These are phyloP conservation scores for Asclepias syriaca DNA, from an alignment of 257 asterid species.

Conservation along the genomic window DNA sequence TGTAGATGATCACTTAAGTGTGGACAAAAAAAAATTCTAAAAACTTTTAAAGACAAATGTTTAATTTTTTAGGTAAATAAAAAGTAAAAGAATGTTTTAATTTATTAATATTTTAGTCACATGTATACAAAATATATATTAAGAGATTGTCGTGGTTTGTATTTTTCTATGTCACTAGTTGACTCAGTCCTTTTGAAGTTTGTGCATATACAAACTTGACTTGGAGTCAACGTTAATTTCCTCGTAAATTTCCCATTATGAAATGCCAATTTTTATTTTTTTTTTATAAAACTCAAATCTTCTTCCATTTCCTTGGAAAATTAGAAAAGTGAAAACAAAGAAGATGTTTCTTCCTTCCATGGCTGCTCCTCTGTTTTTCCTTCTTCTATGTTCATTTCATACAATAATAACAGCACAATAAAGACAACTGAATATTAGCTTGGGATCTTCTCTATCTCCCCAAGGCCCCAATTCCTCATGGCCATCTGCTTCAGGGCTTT, in stretches of 20 bases:
- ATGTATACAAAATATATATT: no score
- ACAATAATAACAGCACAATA: conserved; percentile 27
- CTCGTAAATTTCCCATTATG: no score
- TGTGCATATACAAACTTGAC: not conserved
- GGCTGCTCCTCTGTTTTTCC: not conserved
- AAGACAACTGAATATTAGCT: conserved; percentile 24
- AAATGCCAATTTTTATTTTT: not conserved
- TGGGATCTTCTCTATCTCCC: conserved; percentile 43
- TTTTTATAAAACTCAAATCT: not conserved
- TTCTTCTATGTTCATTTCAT: conserved; percentile 9
- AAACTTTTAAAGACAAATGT: no score
- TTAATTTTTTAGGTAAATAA: no score
- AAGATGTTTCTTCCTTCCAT: not conserved
- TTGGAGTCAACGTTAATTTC: not conserved
- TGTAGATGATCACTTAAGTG: no score
- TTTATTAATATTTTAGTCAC: no score
- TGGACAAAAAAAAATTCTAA: no score
- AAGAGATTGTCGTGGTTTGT: no score
- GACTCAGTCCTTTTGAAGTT: not conserved
- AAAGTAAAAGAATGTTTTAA: no score
- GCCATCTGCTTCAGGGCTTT: conserved; percentile 30
- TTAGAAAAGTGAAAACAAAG: not conserved
- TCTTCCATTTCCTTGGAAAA: not conserved
- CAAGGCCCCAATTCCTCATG: conserved; percentile 17
- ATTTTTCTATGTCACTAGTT: no score